Evolutionary conservation across 2,329 filamentous ascomycete genomes (phyloP), one percentile per base, ranked within the genome.

Genomic region (Beauveria bassiana): DNA sequence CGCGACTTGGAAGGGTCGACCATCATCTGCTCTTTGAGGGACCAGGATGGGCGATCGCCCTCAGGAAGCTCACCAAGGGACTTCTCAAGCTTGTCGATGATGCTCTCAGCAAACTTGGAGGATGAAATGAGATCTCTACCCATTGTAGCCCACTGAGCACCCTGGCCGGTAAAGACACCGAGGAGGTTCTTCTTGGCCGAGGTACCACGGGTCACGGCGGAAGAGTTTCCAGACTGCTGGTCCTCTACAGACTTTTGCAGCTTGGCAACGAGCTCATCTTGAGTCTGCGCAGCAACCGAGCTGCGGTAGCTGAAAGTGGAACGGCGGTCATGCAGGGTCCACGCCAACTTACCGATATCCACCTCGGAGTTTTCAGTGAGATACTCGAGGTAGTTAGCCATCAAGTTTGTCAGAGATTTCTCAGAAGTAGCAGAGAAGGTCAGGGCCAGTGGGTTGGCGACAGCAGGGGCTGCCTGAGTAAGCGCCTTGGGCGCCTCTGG

Each of bases 401-500:
- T 59, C 24, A 55, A n/a, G 22, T 5, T 38, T 10, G 56, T 63
- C 16, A 63, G 56, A 7, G 61, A 53, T 50, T 56, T 59, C 56
- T 63, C 61, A 45, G 56, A 59, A 31, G 55, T 59, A 45, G 61
- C 61, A 16, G 61, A 63, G 34, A 63, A 62, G 61, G 55, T 59
- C 16, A 62, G 50, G 1, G 61, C 53, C 42, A 59, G 54, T 22
- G 55, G 54, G 34, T 58, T 54, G 16, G 61, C 49, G 28, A 49
- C 49, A 52, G 54, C 55, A 14, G 54, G 47, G 9, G 55, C 55
- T 26, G 47, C 54, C 49, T 62, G 54, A n/a, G 54, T 53, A 1
- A 76, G 75, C 4, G 75, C 72, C 40, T 72, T 71, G 61, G 59
- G 59, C 59, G 51, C 59, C 51, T 71, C 71, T 22, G 75, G 66